Percentiles rank a stretch among this genome's conserved stretches.
These are phyloP conservation scores for Streptanthus diversifolius DNA, from an alignment of 345 rosid species.

Conservation along the genomic window DNA sequence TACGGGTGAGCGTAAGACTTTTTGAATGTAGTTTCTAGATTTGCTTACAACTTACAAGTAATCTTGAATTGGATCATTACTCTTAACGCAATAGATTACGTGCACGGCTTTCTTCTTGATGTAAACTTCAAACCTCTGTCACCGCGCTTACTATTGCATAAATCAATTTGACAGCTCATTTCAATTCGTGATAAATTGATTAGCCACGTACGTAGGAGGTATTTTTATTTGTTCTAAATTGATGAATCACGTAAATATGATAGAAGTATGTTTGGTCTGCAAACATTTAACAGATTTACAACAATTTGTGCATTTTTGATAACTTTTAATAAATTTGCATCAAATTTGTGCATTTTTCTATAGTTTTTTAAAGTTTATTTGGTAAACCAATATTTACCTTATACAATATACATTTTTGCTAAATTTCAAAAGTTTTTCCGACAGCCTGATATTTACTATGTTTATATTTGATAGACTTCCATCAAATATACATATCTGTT, in stretches of 20 bases:
- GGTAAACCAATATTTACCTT: too few species aligned
- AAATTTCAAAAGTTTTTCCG: too few species aligned
- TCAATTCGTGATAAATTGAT: not conserved
- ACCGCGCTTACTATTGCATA: constrained; percentile 20
- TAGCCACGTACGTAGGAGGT: not conserved
- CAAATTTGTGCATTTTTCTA: too few species aligned
- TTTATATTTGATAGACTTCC: too few species aligned
- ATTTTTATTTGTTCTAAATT: not conserved
- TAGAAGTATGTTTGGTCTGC: too few species aligned
- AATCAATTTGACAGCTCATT: constrained; percentile 18
- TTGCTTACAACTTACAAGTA: constrained; percentile 21
- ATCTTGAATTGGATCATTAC: constrained; percentile 8
- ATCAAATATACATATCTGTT: too few species aligned
- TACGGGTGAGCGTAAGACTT: not conserved
- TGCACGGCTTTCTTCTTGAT: constrained; percentile 9
- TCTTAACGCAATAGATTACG: constrained; percentile 30
- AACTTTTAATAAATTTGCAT: too few species aligned
- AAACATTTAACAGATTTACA: too few species aligned
- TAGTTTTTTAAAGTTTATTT: too few species aligned
- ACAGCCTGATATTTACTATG: too few species aligned
- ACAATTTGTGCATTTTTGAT: too few species aligned
- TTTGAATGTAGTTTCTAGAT: constrained; percentile 8
- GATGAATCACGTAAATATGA: not conserved
- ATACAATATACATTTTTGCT: too few species aligned
- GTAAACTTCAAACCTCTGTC: not conserved